Evolutionary conservation across 1,284 basidiomycete species (phyloP).

Genomic region (Apiotrichum siamense): DNA sequence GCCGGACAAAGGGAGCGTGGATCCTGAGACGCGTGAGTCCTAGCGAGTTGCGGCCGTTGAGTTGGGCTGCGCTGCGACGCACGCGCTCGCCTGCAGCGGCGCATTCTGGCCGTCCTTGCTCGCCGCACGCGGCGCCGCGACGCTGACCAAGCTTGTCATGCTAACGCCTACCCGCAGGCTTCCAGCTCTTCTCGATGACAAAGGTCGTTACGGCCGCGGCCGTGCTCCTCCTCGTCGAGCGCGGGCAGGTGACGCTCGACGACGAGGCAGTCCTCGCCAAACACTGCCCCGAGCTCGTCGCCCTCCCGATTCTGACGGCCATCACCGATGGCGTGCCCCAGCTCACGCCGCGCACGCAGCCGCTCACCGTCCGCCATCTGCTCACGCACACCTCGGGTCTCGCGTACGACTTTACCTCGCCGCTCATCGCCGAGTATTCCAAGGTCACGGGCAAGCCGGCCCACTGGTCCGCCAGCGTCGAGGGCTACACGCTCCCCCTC

Average conservation of each 20-base stretch:
- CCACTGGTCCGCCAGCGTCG: slow-evolving; percentile 18
- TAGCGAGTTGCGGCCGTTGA: too few species aligned
- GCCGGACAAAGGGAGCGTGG: slow-evolving; percentile 22
- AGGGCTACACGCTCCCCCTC: slow-evolving; percentile 16
- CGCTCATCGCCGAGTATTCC: slow-evolving; percentile 9
- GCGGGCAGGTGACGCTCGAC: slow-evolving; percentile 9
- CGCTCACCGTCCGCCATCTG: slow-evolving; percentile 10
- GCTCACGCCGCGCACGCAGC: background rate
- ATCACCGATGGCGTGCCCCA: slow-evolving; percentile 4
- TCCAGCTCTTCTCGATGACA: slow-evolving; percentile 33
- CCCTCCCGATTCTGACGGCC: slow-evolving; percentile 13
- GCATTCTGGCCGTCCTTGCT: background rate
- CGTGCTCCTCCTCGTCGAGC: slow-evolving; percentile 24
- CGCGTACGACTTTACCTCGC: slow-evolving; percentile 9
- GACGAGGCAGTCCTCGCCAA: background rate
- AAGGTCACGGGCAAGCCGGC: slow-evolving; percentile 15
- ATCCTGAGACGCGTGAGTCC: slow-evolving; percentile 32
- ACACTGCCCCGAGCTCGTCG: slow-evolving; percentile 11
- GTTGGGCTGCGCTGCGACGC: background rate
- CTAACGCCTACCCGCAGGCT: slow-evolving; percentile 7
- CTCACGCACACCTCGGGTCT: slow-evolving; percentile 16
- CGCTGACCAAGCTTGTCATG: background rate
- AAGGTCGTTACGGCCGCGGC: slow-evolving; percentile 38
- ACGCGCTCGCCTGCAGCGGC: background rate
- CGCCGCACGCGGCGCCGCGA: too few species aligned